Evolutionary conservation across 345 rosid species (phyloP), one percentile per base, ranked within the genome.

Genomic region (Salix dunnii): DNA sequence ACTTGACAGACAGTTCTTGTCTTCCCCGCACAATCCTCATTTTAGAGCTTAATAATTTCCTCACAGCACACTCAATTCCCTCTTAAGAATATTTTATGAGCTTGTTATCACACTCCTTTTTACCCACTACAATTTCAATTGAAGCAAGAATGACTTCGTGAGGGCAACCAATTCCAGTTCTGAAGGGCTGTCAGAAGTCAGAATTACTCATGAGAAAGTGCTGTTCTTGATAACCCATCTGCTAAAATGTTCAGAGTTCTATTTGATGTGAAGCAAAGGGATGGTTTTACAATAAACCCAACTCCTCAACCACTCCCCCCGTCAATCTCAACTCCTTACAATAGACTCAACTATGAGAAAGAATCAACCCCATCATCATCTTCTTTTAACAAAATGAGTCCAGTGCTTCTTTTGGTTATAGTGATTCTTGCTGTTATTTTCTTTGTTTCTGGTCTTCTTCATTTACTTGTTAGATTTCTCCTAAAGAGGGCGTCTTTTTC

Each of bases 381-480:
- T 58, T 42, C 80, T 62, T 70, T 79, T 48, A 70, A 82, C 70
- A 84, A 80, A 68, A 81, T 82, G 21, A 85, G 91, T 76, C 92
- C 94, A 6, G 73, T 79, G 31, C 73, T 90, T 73, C 90, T 89
- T 46, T 83, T 89, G 63, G 82, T 73, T 8, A 86, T 89, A 36
- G 84, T 85, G 9, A 81, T 86, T 82, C 68, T 89, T 67, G 91
- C 92, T 71, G 84, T 75, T 33, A 64, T 88, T 76, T 79, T 90
- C 83, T 86, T 90, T 75, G 31, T 90, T 33, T 86, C 82, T 33
- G 90, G 91, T 74, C 79, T 90, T 48, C 83, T 92, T 76, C 94
- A 90, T 72, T 80, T 92, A 76, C 88, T 92, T 21, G 66, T 86
- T 65, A 89, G 93, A 80, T 86, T 76, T 78, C 78, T 89, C 74